Conservation (phyloP, 495 filamentous ascomycete species). For the Chaetomium cochliodes region DNA sequence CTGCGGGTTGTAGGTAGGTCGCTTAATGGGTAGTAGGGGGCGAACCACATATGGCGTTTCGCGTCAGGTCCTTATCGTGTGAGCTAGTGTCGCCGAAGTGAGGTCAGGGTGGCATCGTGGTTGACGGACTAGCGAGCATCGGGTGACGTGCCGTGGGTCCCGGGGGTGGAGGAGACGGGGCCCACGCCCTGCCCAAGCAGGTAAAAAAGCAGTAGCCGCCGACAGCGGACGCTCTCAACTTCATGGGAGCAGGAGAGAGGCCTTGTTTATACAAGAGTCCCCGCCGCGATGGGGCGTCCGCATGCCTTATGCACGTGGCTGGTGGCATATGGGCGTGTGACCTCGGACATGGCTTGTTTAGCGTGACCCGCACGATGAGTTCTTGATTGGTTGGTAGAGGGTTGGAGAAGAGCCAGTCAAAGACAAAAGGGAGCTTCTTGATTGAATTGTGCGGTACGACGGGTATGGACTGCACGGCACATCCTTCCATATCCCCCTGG, state of each 20-base stretch:
- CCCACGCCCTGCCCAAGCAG: not conserved
- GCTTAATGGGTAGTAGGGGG: constrained; percentile 20
- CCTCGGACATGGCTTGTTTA: not conserved
- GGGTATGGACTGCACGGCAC: constrained; percentile 19
- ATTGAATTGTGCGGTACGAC: constrained; percentile 27
- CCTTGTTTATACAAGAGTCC: constrained; percentile 29
- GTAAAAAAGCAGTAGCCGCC: not conserved
- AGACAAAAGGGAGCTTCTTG: constrained; percentile 27
- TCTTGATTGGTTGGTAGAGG: constrained; percentile 24
- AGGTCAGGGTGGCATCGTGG: not conserved
- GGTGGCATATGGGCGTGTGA: constrained; percentile 28
- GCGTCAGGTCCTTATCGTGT: constrained; percentile 11
- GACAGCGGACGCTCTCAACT: constrained; percentile 10
- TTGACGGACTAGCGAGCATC: not conserved
- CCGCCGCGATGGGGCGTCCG: constrained; percentile 27
- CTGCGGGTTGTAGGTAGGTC: constrained; percentile 29
- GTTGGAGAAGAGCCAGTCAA: constrained; percentile 27
- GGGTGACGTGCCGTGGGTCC: not conserved
- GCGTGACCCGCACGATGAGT: not conserved
- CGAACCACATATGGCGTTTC: constrained; percentile 19
- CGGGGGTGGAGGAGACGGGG: not conserved
- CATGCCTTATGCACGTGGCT: constrained; percentile 34
- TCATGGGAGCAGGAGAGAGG: constrained; percentile 15
- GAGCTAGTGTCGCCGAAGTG: not conserved
- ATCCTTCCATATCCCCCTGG: constrained; percentile 27